Percentiles rank a stretch among this genome's conserved stretches.
Conservation (phyloP, 1,139 yeast genomes). For the Zygosaccharomyces sapae region DNA sequence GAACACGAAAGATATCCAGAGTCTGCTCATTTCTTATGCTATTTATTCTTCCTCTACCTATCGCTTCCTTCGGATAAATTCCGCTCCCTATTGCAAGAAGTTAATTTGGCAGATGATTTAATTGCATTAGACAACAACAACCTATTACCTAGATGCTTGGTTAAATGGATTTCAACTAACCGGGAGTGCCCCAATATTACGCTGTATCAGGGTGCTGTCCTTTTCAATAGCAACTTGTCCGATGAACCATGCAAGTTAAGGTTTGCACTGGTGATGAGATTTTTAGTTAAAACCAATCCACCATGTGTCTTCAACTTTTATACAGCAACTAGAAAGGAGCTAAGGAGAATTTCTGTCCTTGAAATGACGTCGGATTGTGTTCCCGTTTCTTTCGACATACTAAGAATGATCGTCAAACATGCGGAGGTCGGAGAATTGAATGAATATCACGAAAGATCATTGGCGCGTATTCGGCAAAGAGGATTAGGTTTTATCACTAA, state of each 20-base stretch:
- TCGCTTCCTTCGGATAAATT: constrained; percentile 52
- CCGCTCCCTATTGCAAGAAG: constrained; percentile 43
- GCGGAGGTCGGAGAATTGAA: constrained; percentile 33
- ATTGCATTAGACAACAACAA: constrained; percentile 37
- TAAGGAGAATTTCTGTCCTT: constrained; percentile 39
- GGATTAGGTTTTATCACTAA: constrained; percentile 36
- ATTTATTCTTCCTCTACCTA: constrained; percentile 53
- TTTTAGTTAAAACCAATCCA: constrained; percentile 41
- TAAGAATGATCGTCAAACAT: constrained; percentile 34
- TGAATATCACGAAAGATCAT: constrained; percentile 22
- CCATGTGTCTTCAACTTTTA: constrained; percentile 45
- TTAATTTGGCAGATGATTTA: constrained; percentile 43
- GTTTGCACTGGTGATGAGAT: constrained; percentile 49
- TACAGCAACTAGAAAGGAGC: constrained; percentile 41
- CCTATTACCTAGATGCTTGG: constrained; percentile 46
- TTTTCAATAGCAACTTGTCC: constrained; percentile 48
- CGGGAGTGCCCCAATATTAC: constrained; percentile 44
- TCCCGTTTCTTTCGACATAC: constrained; percentile 35
- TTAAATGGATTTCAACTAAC: constrained; percentile 48
- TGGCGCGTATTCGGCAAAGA: constrained; percentile 30
- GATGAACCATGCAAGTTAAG: constrained; percentile 52
- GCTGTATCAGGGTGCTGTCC: constrained; percentile 50
- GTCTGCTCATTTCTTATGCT: constrained; percentile 39
- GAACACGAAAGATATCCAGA: constrained; percentile 19
- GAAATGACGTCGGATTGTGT: constrained; percentile 32